These are phyloP conservation scores for Debaryomyces robertsiae DNA, from an alignment of 1,139 yeast genomes.

Conservation along the genomic window DNA sequence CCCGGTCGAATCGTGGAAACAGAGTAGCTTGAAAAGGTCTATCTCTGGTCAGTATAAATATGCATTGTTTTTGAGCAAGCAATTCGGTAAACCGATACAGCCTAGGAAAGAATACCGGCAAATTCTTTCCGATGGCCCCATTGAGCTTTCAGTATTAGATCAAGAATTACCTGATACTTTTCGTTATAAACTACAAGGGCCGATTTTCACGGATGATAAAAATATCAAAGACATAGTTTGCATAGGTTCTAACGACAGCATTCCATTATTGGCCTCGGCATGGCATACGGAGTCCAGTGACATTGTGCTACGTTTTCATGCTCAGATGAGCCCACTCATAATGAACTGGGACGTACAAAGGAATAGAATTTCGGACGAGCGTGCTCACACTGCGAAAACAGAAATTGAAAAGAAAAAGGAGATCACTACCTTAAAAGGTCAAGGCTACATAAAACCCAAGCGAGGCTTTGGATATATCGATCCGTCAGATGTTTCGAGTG, in stretches of 20 bases:
- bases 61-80: constrained; percentile 21
- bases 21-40: constrained; percentile 20
- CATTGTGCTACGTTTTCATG: constrained; percentile 24
- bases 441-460: constrained; percentile 30
- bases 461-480: constrained; percentile 46
- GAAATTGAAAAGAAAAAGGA: constrained; percentile 7
- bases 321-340: constrained; percentile 37
- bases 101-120: constrained; percentile 18
- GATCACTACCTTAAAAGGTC: neutral
- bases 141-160: constrained; percentile 19
- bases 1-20: constrained; percentile 11
- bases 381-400: neutral
- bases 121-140: constrained; percentile 12
- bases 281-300: constrained; percentile 15
- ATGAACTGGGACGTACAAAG: constrained; percentile 14
- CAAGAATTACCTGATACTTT: constrained; percentile 17
- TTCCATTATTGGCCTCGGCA: constrained; percentile 25
- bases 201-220: constrained; percentile 16
- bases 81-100: constrained; percentile 17
- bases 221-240: constrained; percentile 21
- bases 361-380: neutral
- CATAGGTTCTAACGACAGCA: constrained; percentile 18
- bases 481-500: constrained; percentile 20
- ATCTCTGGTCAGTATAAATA: constrained; percentile 25
- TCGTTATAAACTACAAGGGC: constrained; percentile 28